Conservation (phyloP, 106 monocot genomes). For the Alisma plantagoaquatica region DNA sequence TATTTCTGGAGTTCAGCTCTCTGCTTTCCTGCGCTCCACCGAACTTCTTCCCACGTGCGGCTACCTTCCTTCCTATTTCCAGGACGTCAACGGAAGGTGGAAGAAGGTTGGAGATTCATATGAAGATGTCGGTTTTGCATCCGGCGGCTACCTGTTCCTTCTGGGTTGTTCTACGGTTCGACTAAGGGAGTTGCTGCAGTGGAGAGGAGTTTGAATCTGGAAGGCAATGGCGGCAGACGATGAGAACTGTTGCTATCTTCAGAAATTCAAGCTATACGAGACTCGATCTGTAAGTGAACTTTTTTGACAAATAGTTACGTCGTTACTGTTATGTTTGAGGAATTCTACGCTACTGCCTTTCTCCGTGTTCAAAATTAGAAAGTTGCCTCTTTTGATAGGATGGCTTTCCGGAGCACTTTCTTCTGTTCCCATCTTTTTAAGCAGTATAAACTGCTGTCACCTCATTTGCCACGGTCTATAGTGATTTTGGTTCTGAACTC, state of each 20-base stretch:
- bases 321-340: not conserved
- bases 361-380: not conserved
- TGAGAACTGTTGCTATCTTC: slow-evolving; percentile 26
- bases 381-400: not conserved
- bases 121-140: too few species aligned
- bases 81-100: too few species aligned
- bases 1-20: too few species aligned
- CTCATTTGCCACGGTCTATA: too few species aligned
- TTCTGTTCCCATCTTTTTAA: not conserved
- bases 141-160: too few species aligned
- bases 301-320: not conserved
- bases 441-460: not conserved
- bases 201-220: too few species aligned
- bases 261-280: slow-evolving; percentile 63
- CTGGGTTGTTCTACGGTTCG: too few species aligned
- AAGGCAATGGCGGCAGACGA: slow-evolving; percentile 8
- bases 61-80: too few species aligned
- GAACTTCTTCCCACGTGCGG: too few species aligned
- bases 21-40: too few species aligned
- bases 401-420: not conserved
- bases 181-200: too few species aligned
- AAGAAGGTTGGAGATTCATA: too few species aligned
- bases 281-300: slow-evolving; percentile 39
- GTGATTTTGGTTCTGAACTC: not conserved
- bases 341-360: not conserved